Evolutionary conservation across 1,284 basidiomycete species (phyloP), one percentile per base, ranked within the genome.

Genomic region (Ustilago lituana): DNA sequence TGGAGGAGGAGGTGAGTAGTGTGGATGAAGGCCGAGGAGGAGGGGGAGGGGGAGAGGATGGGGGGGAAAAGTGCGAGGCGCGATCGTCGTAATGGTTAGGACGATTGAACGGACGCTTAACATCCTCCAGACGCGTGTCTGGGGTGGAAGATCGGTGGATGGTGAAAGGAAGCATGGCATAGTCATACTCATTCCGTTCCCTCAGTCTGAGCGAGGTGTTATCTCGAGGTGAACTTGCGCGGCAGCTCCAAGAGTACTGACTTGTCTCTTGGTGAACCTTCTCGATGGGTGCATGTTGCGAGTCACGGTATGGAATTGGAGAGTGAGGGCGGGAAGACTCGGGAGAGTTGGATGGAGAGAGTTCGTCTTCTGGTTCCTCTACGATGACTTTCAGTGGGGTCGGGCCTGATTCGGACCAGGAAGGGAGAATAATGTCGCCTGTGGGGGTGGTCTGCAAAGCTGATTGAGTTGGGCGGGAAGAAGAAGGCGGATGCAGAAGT

Each of bases 331-430:
- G 56, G 9, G 56, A 55, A 17, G 39, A 44, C 5, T 51, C 12
- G 6, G 62, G 56, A 10, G 56, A 54, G 17, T 53, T 59, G 56
- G 37, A 47, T 19, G 50, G 55, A 1, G 56, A 59, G 10, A 65
- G 29, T 12, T 48, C 52, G 2, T 47, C 48, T 37, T 71, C 68
- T 20, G 68, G 68, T 22, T 71, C 68, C 38, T 71, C 68, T 35
- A 71, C 52, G n/a, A 71, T 71, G 40, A 71, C 56, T 23, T 51
- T 66, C 45, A 71, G 63, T 11, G 68, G 54, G 2, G 68, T 62
- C 3, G 68, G 68, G 12, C 68, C 68, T 0, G 60, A 39, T 14
- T 66, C 59, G 32, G 63, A 62, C 68, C 68, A 71, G 2, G 68
- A 71, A 2, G 68, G 68, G 8, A 71, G 40, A 15, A 66, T 50